phyloP scores from a whole-genome alignment of 164 flowering plant species.

The Aristolochia contorta region DNA sequence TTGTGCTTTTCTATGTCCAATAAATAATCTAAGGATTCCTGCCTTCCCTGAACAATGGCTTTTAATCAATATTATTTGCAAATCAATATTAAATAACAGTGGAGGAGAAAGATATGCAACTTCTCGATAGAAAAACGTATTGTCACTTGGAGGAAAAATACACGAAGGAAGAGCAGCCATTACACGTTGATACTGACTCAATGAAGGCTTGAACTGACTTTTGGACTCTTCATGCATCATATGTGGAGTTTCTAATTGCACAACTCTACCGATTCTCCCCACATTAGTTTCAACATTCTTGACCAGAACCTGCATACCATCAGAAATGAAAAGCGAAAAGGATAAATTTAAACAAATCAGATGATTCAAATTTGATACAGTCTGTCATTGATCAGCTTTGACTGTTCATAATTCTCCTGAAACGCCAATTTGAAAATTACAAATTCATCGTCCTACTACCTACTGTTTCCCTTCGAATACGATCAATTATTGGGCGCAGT shows the following conservation, averaged over 20 bases:
- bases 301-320: constrained; percentile 36
- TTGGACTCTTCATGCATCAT: constrained; percentile 13
- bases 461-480: too few relatives aligned
- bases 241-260: constrained; percentile 59
- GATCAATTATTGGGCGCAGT: too few relatives aligned
- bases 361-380: background rate
- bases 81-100: constrained; percentile 66
- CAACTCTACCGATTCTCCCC: constrained; percentile 53
- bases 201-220: constrained; percentile 9
- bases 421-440: background rate
- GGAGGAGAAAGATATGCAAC: constrained; percentile 68
- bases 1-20: constrained; percentile 31
- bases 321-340: background rate
- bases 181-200: constrained; percentile 7
- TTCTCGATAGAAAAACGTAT: constrained; percentile 19
- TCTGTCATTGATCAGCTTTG: too few relatives aligned
- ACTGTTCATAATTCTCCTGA: too few relatives aligned
- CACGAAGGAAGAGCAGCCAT: constrained; percentile 57
- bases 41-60: constrained; percentile 45
- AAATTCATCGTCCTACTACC: too few relatives aligned
- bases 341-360: background rate
- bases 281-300: constrained; percentile 42
- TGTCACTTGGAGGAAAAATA: constrained; percentile 23
- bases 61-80: constrained; percentile 71
- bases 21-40: constrained; percentile 40